Base-by-base conservation (phyloP, 805 yeast genomes). In the Kockiozyma suomiensis region DNA sequence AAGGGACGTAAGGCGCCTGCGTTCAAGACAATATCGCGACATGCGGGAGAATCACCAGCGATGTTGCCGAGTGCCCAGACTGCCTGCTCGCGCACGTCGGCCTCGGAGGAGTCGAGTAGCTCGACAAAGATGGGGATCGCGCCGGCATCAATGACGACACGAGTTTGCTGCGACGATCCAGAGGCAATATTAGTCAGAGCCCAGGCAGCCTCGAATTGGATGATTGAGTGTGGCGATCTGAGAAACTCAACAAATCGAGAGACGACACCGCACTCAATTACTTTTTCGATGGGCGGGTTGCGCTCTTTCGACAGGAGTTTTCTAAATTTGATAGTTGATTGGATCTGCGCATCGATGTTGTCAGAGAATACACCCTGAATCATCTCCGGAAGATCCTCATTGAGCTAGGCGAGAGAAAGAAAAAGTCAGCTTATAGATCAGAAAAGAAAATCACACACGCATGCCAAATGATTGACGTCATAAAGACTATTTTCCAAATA, bases 31-130 rank as follows among this genome's bases (percentile, higher is more conserved):
- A 82, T 87, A 77, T 94, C 98, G 78, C 99, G 86, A 80, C 85
- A 90, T 43, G 81, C 79, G 7, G 97, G 82, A 15, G 97, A 90
- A 74, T 94, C 99, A 75, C 99, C 99, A 28, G 99, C 98, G 74
- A 94, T 97, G 74, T 94, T 94, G 77, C 99, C 99, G 67, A 94
- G 80, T 30, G 99, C 98, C 99, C 99, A 94, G 68, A 94, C 93
- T 13, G 98, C 98, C 78, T 94, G 99, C 76, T 94, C 99, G 76
- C 90, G 90, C 58, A 94, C 97, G 72, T 94, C 98, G 59, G 86
- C 79, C 43, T 96, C 89, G 59, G 84, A 84, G 2, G 97, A 88
- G 69, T 84, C 82, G 69, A 94, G 81, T 68, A 94, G 80, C 66
- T 86, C 82, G 47, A 94, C 96, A 75, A 94, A 91, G 56, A 85